Evolutionary conservation across 2,329 filamentous ascomycete genomes (phyloP), one percentile per base, ranked within the genome.

Genomic region (Clonostachys rosea): DNA sequence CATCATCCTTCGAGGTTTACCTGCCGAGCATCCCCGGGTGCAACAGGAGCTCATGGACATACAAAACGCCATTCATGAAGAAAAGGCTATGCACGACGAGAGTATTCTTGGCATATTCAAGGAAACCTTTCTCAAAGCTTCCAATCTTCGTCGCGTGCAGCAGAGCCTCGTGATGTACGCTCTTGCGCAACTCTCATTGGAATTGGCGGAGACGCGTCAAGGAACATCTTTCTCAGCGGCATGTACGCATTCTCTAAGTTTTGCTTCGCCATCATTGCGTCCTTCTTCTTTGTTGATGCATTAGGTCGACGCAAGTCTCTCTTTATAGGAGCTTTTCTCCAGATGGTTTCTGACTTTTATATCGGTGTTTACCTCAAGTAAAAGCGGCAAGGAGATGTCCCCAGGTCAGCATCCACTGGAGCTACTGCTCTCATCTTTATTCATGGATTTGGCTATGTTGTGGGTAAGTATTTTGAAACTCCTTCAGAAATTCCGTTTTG

Each of bases 161-260:
- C 67, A 71, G 34, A 54, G 57, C 11, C 54, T 70, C 6, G 49
- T 69, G 16, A 63, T 63, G 0, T 71, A 68, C 20, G 58, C 61
- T 0, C 58, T 74, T 12, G 57, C 71, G 0, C 68, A 76, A 52
- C 62, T 74, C 47, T 74, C 13, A 52, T 70, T 6, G 69, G 69
- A 2, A 33, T 61, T 3, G 52, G 49, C 2, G 54, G 61, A 3
- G 58, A 57, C 2, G 62, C 61, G 0, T 56, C 56, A 0, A 54
- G 59, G 1, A 62, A 55, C 17, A 58, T 74, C 8, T 68, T 72
- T 40, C 54, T 72, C 3, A 67, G 60, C 2, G 66, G 62, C 45
- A 69, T 75, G 56, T 74, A 74, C 45, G 61, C 59, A 9, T 54
- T 74, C 42, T 58, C 68, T 37, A 75, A 73, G 52, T 67, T 75